phyloP scores from a whole-genome alignment of 129 eudicot genomes.

The Flaveria sonorensis region DNA sequence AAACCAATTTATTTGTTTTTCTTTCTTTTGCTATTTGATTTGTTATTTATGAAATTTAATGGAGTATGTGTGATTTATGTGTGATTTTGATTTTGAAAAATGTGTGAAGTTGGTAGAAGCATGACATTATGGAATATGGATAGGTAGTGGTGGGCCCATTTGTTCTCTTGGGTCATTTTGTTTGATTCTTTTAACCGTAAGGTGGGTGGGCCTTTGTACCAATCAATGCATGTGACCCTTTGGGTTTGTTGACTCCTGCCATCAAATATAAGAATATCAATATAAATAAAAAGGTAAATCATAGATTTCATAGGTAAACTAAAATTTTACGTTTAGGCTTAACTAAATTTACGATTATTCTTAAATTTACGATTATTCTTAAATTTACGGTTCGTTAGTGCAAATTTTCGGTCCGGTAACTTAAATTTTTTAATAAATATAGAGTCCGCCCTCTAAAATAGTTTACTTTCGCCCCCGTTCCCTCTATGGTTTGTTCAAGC shows the following conservation, averaged over 20 bases:
- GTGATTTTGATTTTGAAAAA: slow-evolving; percentile 18
- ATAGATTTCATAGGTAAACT: too few relatives aligned
- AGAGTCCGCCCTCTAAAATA: too few relatives aligned
- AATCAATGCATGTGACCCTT: slow-evolving; percentile 31
- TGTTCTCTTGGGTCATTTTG: slow-evolving; percentile 27
- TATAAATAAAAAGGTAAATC: not conserved
- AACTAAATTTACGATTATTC: too few relatives aligned
- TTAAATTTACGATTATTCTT: too few relatives aligned
- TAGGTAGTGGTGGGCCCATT: slow-evolving; percentile 34
- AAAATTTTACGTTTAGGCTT: too few relatives aligned
- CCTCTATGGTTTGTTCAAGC: too few relatives aligned
- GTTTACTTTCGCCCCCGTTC: too few relatives aligned
- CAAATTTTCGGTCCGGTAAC: too few relatives aligned
- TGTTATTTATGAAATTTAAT: slow-evolving; percentile 5
- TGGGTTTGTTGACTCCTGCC: slow-evolving; percentile 1
- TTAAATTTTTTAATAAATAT: too few relatives aligned
- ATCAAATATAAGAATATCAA: slow-evolving; percentile 14
- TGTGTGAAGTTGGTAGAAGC: too few relatives aligned
- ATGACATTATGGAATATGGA: too few relatives aligned
- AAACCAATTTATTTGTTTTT: slow-evolving; percentile 32
- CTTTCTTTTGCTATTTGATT: slow-evolving; percentile 21
- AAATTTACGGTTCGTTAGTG: too few relatives aligned
- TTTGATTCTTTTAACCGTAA: slow-evolving; percentile 25
- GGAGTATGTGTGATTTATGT: not conserved
- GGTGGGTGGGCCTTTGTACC: slow-evolving; percentile 27